phyloP scores from a whole-genome alignment of 441 rosid genomes.

The Metrosideros polymorpha region DNA sequence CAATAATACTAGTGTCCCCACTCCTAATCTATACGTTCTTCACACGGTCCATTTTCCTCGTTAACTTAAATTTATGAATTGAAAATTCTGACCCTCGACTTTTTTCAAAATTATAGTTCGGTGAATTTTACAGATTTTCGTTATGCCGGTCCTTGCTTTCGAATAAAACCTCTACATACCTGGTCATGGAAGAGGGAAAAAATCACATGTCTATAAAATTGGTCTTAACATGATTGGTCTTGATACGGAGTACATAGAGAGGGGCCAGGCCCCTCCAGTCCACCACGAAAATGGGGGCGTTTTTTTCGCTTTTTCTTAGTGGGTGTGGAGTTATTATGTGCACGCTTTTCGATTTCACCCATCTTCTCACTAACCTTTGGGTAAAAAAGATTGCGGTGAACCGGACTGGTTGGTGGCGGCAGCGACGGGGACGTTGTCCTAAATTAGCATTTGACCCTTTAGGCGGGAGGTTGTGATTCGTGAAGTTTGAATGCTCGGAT shows the following conservation, averaged over 20 bases:
- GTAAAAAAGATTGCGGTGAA: neutral
- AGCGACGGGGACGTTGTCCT: neutral
- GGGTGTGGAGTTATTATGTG: neutral
- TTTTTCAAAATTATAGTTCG: neutral
- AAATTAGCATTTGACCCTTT: neutral
- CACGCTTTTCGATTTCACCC: neutral
- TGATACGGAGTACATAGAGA: neutral
- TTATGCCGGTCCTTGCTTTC: neutral
- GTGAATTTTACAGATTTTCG: rapidly evolving
- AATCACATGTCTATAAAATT: neutral
- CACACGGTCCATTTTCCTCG: rapidly evolving
- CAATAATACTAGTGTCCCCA: too few relatives aligned
- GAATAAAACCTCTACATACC: neutral
- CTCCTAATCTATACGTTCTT: too few relatives aligned
- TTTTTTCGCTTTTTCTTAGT: neutral
- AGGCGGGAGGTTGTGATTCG: neutral
- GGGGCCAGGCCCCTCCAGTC: neutral
- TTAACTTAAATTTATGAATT: neutral
- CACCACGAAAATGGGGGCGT: neutral
- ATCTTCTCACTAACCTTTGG: neutral
- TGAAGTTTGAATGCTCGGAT: neutral
- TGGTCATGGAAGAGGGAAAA: neutral
- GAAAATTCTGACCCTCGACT: rapidly evolving
- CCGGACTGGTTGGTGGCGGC: neutral
- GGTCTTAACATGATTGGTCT: neutral